Conservation (phyloP, 371 early-diverging fungal species). For the Dichotomocladium elegans region DNA sequence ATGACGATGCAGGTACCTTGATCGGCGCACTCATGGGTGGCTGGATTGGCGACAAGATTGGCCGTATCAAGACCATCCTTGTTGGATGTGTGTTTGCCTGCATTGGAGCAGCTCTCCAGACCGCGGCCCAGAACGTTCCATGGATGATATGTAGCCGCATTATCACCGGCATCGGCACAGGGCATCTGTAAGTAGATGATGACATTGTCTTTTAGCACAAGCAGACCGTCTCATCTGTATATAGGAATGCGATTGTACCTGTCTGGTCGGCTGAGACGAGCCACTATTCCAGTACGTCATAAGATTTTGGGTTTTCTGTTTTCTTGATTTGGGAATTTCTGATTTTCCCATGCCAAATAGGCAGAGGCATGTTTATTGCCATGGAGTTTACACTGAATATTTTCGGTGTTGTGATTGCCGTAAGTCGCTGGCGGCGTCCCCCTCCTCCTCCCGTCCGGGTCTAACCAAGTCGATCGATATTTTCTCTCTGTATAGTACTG, state of each 20-base stretch:
- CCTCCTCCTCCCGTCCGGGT: background rate
- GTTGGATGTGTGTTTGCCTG: constrained; percentile 28
- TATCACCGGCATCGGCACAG: constrained; percentile 42
- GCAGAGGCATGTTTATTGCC: constrained; percentile 36
- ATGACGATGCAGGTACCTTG: no score
- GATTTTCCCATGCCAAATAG: background rate
- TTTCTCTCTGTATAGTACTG: constrained; percentile 35
- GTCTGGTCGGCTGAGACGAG: constrained; percentile 29
- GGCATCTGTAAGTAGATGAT: constrained; percentile 28
- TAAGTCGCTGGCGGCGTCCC: background rate
- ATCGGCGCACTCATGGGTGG: constrained; percentile 45
- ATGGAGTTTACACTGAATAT: constrained; percentile 44
- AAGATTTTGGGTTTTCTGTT: no score
- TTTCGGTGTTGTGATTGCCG: constrained; percentile 41
- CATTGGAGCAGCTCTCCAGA: constrained; percentile 36
- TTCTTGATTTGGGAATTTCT: no score
- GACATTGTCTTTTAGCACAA: background rate
- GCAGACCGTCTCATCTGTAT: background rate
- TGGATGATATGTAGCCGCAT: constrained; percentile 43
- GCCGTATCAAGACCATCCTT: constrained; percentile 36
- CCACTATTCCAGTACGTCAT: constrained; percentile 15
- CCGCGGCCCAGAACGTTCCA: constrained; percentile 33
- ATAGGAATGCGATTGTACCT: constrained; percentile 34
- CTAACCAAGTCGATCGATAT: no score
- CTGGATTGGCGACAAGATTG: constrained; percentile 36